These are phyloP conservation scores for Coffea eugenioides DNA, from an alignment of 257 asterid genomes.

Conservation along the genomic window DNA sequence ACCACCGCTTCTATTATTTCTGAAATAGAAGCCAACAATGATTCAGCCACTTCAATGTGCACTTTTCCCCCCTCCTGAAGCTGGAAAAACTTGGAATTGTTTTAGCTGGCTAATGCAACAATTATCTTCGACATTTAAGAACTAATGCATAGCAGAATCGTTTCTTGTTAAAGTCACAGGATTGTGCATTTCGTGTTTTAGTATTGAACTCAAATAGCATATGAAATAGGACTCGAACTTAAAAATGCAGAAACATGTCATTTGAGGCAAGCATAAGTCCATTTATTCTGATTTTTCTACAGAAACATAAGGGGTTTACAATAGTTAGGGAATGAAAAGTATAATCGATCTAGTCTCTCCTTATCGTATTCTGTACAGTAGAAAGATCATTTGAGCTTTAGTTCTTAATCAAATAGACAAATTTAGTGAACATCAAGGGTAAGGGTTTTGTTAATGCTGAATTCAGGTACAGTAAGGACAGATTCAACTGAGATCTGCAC, in stretches of 20 bases:
- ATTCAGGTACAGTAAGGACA: too few species aligned
- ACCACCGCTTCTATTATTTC: constrained; percentile 42
- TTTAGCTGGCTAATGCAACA: constrained; percentile 11
- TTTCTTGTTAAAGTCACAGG: neutral
- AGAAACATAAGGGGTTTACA: neutral
- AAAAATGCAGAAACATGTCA: neutral
- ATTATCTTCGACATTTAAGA: neutral
- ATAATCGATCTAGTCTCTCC: too few species aligned
- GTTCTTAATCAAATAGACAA: neutral
- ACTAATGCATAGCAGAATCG: neutral
- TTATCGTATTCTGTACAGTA: too few species aligned
- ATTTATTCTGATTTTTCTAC: neutral
- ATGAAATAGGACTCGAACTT: neutral
- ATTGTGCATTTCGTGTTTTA: neutral
- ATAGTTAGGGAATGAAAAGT: too few species aligned
- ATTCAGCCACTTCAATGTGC: constrained; percentile 31
- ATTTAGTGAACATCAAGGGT: neutral
- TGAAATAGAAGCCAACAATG: constrained; percentile 43
- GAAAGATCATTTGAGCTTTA: neutral
- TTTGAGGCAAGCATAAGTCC: neutral
- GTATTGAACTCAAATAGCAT: neutral
- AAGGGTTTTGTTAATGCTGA: too few species aligned
- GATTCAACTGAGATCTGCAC: too few species aligned
- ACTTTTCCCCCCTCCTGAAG: constrained; percentile 36
- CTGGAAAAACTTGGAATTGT: constrained; percentile 24